phyloP scores from a whole-genome alignment of 495 filamentous ascomycete species.

The Penicillium dipodomyicola region DNA sequence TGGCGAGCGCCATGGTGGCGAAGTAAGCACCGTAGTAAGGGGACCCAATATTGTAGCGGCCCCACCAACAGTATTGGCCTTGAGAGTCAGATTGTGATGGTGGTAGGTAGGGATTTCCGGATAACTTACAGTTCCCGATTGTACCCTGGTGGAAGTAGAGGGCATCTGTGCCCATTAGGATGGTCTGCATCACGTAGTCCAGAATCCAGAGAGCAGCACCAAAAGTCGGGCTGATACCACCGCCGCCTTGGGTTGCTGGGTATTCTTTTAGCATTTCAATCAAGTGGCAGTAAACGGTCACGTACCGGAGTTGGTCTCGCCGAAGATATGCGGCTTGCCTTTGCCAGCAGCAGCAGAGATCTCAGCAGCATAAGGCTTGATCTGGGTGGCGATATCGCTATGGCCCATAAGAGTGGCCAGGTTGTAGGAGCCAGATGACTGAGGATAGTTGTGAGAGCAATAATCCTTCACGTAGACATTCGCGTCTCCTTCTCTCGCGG shows the following conservation, averaged over 20 bases:
- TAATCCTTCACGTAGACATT: conserved; percentile 52
- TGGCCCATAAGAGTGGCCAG: conserved; percentile 51
- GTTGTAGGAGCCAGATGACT: conserved; percentile 42
- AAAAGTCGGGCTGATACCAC: conserved; percentile 55
- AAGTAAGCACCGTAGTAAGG: conserved; percentile 60
- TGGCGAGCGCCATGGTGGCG: conserved; percentile 52
- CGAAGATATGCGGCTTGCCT: conserved; percentile 55
- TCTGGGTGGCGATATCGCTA: conserved; percentile 43
- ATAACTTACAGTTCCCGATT: conserved; percentile 49
- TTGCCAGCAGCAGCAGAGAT: conserved; percentile 42
- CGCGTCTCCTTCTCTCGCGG: conserved; percentile 47
- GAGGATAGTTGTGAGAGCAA: conserved; percentile 60
- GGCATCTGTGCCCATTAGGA: conserved; percentile 44
- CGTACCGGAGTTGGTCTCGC: conserved; percentile 58
- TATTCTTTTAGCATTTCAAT: conserved; percentile 1
- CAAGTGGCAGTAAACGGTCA: not conserved
- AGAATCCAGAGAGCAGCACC: conserved; percentile 61
- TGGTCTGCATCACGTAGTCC: conserved; percentile 54
- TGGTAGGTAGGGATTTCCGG: not conserved
- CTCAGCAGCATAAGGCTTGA: conserved; percentile 49
- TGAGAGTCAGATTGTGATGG: not conserved
- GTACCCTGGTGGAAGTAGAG: conserved; percentile 62
- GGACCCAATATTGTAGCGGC: conserved; percentile 52
- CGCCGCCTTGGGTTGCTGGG: conserved; percentile 34
- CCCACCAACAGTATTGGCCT: conserved; percentile 62